Conservation (phyloP, 129 eudicot genomes). For the Flaveria robusta region DNA sequence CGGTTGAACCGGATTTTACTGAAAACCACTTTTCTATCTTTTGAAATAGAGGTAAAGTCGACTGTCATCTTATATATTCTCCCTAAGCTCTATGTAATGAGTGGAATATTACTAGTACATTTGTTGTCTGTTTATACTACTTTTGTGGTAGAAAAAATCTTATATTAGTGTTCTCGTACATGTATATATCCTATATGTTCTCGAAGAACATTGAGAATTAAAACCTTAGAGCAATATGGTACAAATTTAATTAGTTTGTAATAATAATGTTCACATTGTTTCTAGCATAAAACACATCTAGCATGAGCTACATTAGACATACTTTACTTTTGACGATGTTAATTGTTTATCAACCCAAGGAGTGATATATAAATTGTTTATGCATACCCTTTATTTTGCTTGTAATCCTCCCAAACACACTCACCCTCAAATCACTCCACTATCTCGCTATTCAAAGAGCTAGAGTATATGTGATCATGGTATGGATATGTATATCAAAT, state of each 20-base stretch:
- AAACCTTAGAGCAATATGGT: slow-evolving; percentile 1
- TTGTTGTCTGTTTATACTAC: not conserved
- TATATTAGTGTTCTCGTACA: not conserved
- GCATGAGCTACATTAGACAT: slow-evolving; percentile 17
- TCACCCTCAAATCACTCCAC: slow-evolving; percentile 39
- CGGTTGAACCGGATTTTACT: too few species aligned
- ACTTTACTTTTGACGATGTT: slow-evolving; percentile 41
- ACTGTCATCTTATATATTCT: too few species aligned
- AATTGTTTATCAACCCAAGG: slow-evolving; percentile 37
- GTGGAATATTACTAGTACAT: too few species aligned
- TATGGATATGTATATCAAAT: slow-evolving; percentile 20
- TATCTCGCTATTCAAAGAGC: slow-evolving; percentile 37
- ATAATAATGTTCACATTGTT: slow-evolving; percentile 15
- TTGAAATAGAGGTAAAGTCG: too few species aligned
- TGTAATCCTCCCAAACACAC: slow-evolving; percentile 56
- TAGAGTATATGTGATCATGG: slow-evolving; percentile 52
- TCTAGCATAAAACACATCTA: slow-evolving; percentile 17
- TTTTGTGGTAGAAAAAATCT: not conserved
- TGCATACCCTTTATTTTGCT: slow-evolving; percentile 18
- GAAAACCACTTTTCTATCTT: too few species aligned
- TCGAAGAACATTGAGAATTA: not conserved
- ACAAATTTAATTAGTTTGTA: not conserved
- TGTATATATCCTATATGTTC: not conserved
- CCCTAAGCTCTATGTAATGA: too few species aligned
- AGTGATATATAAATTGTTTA: slow-evolving; percentile 28